These are phyloP conservation scores for Mucor piriformis DNA, from an alignment of 371 early-diverging fungal genomes.

Conservation along the genomic window DNA sequence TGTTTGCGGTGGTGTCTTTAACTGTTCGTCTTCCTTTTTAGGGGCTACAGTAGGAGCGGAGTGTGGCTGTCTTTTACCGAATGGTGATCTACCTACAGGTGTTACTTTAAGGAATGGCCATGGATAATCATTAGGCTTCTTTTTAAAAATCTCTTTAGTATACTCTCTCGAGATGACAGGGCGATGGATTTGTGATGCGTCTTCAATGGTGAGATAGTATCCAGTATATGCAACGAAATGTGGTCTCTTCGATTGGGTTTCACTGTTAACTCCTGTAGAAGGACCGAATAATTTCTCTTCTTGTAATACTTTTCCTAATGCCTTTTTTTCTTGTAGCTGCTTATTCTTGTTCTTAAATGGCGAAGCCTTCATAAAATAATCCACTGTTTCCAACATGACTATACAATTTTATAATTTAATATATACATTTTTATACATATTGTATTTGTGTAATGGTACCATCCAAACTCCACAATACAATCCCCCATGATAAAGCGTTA, in stretches of 20 bases:
- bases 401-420: neutral
- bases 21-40: neutral
- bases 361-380: conserved; percentile 17
- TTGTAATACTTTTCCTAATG: conserved; percentile 29
- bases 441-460: conserved; percentile 6
- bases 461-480: conserved; percentile 21
- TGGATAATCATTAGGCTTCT: conserved; percentile 10
- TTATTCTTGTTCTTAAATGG: conserved; percentile 10
- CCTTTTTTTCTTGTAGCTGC: conserved; percentile 16
- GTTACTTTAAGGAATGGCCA: conserved; percentile 43
- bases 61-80: conserved; percentile 9
- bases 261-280: conserved; percentile 26
- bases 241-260: conserved; percentile 23
- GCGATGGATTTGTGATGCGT: conserved; percentile 40
- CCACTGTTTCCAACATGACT: conserved; percentile 17
- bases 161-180: conserved; percentile 46
- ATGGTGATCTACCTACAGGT: conserved; percentile 30
- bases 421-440: neutral
- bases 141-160: conserved; percentile 10
- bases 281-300: conserved; percentile 36
- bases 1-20: neutral
- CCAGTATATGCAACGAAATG: conserved; percentile 42
- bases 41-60: neutral
- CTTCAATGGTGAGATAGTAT: conserved; percentile 42
- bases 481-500: conserved; percentile 19